These are phyloP conservation scores for Monilinia fructigena DNA, from an alignment of 2,329 filamentous ascomycete genomes.

Conservation along the genomic window DNA sequence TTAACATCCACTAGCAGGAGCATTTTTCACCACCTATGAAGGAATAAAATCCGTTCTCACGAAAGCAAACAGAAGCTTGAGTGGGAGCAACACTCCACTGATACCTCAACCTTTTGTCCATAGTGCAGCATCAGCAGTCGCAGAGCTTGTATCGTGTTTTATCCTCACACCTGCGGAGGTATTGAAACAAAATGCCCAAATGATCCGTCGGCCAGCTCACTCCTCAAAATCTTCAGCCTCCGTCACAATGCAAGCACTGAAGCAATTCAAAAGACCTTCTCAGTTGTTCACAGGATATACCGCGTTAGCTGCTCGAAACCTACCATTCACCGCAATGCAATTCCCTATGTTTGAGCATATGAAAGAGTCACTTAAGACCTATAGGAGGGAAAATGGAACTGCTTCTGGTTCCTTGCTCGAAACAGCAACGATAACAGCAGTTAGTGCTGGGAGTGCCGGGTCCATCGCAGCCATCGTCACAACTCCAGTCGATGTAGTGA, in stretches of 20 bases:
- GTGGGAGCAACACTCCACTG: constrained; percentile 58
- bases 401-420: constrained; percentile 51
- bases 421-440: constrained; percentile 67
- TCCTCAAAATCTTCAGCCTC: constrained; percentile 40
- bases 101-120: constrained; percentile 71
- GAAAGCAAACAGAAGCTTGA: constrained; percentile 46
- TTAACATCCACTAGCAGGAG: constrained; percentile 57
- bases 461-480: constrained; percentile 76
- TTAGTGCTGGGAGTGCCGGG: constrained; percentile 72
- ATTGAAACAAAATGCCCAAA: constrained; percentile 91
- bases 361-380: constrained; percentile 52
- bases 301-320: constrained; percentile 75
- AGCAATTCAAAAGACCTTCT: constrained; percentile 55
- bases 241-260: constrained; percentile 54
- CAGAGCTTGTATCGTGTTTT: constrained; percentile 80
- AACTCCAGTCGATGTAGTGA: constrained; percentile 85
- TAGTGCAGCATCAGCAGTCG: constrained; percentile 68
- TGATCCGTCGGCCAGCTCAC: constrained; percentile 52
- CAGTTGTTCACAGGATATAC: constrained; percentile 70
- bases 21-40: constrained; percentile 92
- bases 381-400: constrained; percentile 42
- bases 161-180: constrained; percentile 88
- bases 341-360: constrained; percentile 83
- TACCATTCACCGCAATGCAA: constrained; percentile 85
- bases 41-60: constrained; percentile 64